Percentiles rank a stretch among this genome's conserved stretches.
Conservation (phyloP, 495 filamentous ascomycete genomes). For the Annulohypoxylon nitens region DNA sequence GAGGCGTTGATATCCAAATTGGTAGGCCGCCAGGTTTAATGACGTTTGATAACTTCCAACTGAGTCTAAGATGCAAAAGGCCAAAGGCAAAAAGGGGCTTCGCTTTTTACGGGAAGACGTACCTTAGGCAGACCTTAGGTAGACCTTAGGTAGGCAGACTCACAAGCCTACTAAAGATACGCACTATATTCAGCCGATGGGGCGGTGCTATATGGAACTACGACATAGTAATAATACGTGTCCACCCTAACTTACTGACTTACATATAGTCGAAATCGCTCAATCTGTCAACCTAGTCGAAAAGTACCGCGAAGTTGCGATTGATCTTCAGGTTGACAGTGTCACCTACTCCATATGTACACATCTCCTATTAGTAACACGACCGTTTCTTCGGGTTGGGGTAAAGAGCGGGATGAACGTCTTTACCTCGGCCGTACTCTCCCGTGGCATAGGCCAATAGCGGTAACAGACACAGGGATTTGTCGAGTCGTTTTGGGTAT, state of each 20-base stretch:
- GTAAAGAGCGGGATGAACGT: conserved; percentile 41
- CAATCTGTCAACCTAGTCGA: conserved; percentile 19
- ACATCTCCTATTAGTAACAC: conserved; percentile 34
- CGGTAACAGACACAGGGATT: conserved; percentile 14
- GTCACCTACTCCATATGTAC: conserved; percentile 46
- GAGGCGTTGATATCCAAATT: conserved; percentile 14
- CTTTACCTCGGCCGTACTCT: conserved; percentile 47
- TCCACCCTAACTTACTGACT: neutral
- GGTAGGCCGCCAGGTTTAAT: conserved; percentile 8
- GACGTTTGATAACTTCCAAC: neutral
- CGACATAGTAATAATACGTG: conserved; percentile 28
- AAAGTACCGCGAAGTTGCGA: neutral
- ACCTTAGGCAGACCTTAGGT: neutral
- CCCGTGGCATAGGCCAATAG: conserved; percentile 31
- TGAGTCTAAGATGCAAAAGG: too few species aligned
- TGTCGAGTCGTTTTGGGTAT: conserved; percentile 20
- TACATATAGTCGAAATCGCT: conserved; percentile 33
- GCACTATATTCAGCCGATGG: conserved; percentile 27
- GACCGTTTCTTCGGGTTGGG: conserved; percentile 43
- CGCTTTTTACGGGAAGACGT: neutral
- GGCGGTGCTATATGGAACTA: conserved; percentile 38
- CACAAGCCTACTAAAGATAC: neutral
- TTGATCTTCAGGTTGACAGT: conserved; percentile 45
- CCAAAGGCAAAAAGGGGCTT: conserved; percentile 15
- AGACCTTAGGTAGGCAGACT: neutral